Percentiles rank a stretch among this genome's conserved stretches.
phyloP scores from a whole-genome alignment of 345 rosid species.

The Hevea brasiliensis region DNA sequence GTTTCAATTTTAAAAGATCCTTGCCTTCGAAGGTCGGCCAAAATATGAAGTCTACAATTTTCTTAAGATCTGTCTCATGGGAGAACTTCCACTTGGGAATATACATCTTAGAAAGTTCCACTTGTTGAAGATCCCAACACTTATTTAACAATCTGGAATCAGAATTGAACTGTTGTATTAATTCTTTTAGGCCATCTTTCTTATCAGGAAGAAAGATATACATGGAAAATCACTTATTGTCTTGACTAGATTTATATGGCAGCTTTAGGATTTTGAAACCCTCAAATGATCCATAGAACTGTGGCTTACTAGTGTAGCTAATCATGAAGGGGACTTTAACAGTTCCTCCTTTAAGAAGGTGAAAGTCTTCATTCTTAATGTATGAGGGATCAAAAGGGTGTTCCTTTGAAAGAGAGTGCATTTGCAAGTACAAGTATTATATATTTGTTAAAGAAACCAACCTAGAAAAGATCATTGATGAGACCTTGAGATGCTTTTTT shows the following conservation, averaged over 20 bases:
- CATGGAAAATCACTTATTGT: constrained; percentile 4
- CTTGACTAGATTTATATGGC: neutral
- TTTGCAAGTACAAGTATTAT: constrained; percentile 5
- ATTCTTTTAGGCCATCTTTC: neutral
- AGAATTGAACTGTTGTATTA: neutral
- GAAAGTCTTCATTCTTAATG: neutral
- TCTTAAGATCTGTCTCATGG: neutral
- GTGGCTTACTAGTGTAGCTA: neutral
- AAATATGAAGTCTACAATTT: no score
- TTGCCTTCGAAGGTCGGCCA: no score
- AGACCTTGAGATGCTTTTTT: constrained; percentile 24
- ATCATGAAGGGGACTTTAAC: constrained; percentile 21
- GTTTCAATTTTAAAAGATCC: no score
- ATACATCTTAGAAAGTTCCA: neutral
- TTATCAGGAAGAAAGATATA: constrained; percentile 21
- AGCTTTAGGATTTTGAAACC: neutral
- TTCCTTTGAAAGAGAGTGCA: constrained; percentile 26
- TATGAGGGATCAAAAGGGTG: neutral
- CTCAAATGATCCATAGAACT: neutral
- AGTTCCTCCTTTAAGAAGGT: constrained; percentile 17
- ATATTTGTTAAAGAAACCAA: neutral
- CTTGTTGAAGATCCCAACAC: neutral
- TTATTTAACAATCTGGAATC: neutral
- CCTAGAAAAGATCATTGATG: constrained; percentile 9
- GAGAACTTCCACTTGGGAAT: constrained; percentile 18